Evolutionary conservation across 2,329 filamentous ascomycete species (phyloP).

Genomic region (Monosporascus sp.): DNA sequence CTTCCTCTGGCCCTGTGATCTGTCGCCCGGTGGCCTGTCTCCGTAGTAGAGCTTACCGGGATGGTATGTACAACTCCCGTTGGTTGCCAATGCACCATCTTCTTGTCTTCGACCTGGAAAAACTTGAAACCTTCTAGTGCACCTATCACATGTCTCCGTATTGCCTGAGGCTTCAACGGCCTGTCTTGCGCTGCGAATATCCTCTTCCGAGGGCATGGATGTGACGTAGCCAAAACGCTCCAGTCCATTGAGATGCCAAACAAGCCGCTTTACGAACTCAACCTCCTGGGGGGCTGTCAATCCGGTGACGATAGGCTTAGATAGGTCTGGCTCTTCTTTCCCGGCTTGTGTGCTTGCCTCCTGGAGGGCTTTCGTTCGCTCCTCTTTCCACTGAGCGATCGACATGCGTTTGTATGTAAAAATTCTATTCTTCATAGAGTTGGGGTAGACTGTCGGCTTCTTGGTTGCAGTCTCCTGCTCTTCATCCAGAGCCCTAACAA

Average conservation of each 20-base stretch:
- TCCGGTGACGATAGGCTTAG: slow-evolving; percentile 61
- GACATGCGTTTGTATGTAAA: slow-evolving; percentile 71
- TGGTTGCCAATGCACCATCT: slow-evolving; percentile 70
- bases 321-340: slow-evolving; percentile 31
- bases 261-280: slow-evolving; percentile 53
- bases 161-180: slow-evolving; percentile 64
- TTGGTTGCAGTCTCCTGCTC: slow-evolving; percentile 70
- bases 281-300: slow-evolving; percentile 64
- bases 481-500: slow-evolving; percentile 65
- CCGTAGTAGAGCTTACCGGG: slow-evolving; percentile 65
- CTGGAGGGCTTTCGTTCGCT: slow-evolving; percentile 33
- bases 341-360: slow-evolving; percentile 26
- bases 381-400: slow-evolving; percentile 63
- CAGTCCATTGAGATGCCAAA: slow-evolving; percentile 60
- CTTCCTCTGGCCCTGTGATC: slow-evolving; percentile 51
- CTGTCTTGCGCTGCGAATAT: slow-evolving; percentile 59
- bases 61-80: slow-evolving; percentile 76
- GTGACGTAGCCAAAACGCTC: slow-evolving; percentile 71
- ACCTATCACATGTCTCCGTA: slow-evolving; percentile 88
- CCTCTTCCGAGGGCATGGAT: slow-evolving; percentile 55
- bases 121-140: slow-evolving; percentile 79
- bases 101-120: slow-evolving; percentile 77
- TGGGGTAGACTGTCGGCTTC: slow-evolving; percentile 68
- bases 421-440: slow-evolving; percentile 78
- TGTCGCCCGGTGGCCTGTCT: slow-evolving; percentile 49